A percentile compares a stretch with the other conserved stretches of the same genome.
Evolutionary conservation across 164 flowering plant species (phyloP).

Genomic region (Aristolochia contorta): DNA sequence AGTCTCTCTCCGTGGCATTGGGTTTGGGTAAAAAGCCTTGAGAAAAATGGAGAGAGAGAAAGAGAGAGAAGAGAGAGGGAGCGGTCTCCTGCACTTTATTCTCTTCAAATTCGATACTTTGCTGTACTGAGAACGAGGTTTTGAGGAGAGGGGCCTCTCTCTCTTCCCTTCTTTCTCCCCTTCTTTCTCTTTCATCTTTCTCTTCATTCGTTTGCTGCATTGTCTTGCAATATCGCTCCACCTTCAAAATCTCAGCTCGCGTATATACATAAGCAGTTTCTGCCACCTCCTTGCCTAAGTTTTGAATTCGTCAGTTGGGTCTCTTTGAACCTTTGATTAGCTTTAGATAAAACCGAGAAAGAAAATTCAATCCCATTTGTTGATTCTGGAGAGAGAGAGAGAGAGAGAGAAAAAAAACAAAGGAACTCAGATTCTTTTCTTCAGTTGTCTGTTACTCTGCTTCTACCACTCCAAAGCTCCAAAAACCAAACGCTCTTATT

Average conservation of each 20-base stretch:
- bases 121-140: constrained; percentile 65
- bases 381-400: too few relatives aligned
- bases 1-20: constrained; percentile 25
- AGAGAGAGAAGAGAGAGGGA: constrained; percentile 6
- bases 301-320: constrained; percentile 9
- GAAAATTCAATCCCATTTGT: not conserved
- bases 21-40: constrained; percentile 26
- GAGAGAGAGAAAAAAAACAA: not conserved
- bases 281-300: constrained; percentile 12
- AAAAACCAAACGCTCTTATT: not conserved
- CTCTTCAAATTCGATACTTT: constrained; percentile 74
- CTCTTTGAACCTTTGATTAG: constrained; percentile 13
- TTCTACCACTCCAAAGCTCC: too few relatives aligned
- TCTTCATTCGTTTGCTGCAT: constrained; percentile 36
- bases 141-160: constrained; percentile 16
- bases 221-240: constrained; percentile 2
- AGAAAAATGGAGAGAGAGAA: not conserved
- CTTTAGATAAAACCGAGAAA: constrained; percentile 1
- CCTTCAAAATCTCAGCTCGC: constrained; percentile 19
- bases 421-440: constrained; percentile 4
- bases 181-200: constrained; percentile 29
- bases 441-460: constrained; percentile 4
- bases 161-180: constrained; percentile 23
- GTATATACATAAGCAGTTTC: constrained; percentile 18
- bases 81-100: constrained; percentile 56